Base-by-base conservation (phyloP, 148 eudicot genomes). In the Rhododendron ferrugineum region DNA sequence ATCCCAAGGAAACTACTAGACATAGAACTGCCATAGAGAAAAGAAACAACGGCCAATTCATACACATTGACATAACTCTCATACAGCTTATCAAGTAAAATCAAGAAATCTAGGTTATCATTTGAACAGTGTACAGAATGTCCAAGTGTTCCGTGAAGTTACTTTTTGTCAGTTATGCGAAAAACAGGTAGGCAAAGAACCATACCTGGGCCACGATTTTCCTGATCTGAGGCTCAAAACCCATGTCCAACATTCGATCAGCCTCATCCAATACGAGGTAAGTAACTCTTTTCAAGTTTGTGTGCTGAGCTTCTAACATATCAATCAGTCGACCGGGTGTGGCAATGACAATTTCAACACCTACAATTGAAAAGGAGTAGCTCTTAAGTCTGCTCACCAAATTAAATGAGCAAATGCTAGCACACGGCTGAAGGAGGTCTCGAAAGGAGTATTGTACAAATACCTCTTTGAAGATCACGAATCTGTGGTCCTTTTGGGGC, bases 401-500 rank as follows among this genome's bases (percentile, higher is more conserved):
- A n/a, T 85, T 18, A 44, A 32, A 47, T n/a, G 66, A 26, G n/a
- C 22, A 56, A 40, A 44, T 15, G 62, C 49, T 28, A 26, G 28
- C 23, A 37, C 56, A 1, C 49, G 81, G 20, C 28, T 36, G 40
- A 82, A 49, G 11, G 14, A 77, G 34, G 37, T 3, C 40, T 73
- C 42, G 13, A 60, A 72, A 78, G 30, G 60, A 82, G 32, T 78
- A 62, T 8, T 28, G 44, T 11, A 49, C 36, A 82, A 42, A 58
- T 75, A 97, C 99, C 98, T 91, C 92, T 89, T 90, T 89, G 93
- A 82, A 97, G 98, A 90, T 94, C 98, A 85, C 99, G 98, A 75
- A 95, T 97, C 87, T 97, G 99, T 40, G 98, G 98, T 84, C 99
- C 99, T 90, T 95, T 97, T 11, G 99, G 99, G 42, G 98, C 99